phyloP scores from a whole-genome alignment of 331 rosid genomes.

The Erythrophleum ivorense region DNA sequence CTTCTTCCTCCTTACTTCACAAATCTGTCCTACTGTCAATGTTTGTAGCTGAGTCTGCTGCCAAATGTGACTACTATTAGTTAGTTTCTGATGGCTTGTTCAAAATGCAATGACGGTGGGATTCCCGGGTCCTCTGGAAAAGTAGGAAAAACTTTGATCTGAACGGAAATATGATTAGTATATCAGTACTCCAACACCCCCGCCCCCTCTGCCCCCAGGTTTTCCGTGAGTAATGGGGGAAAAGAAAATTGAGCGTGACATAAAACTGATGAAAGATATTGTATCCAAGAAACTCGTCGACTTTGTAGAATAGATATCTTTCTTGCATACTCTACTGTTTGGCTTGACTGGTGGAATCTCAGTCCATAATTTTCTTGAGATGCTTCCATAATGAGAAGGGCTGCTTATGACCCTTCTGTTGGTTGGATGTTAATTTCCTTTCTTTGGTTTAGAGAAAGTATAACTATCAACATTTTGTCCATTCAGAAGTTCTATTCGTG shows the following conservation, averaged over 20 bases:
- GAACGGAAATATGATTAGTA: conserved; percentile 29
- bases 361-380: neutral
- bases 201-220: conserved; percentile 1
- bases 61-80: neutral
- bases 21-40: neutral
- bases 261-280: conserved; percentile 12
- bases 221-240: conserved; percentile 10
- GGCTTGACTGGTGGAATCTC: neutral
- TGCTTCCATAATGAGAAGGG: neutral
- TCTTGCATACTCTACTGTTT: neutral
- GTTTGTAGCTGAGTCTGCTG: conserved; percentile 1
- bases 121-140: neutral
- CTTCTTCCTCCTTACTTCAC: conserved; percentile 18
- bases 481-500: too few species aligned
- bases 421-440: too few species aligned
- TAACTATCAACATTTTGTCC: too few species aligned
- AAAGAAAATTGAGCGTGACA: conserved; percentile 21
- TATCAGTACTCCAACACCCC: conserved; percentile 5
- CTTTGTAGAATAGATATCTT: conserved; percentile 4
- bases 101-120: neutral
- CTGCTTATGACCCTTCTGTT: too few species aligned
- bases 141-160: conserved; percentile 23
- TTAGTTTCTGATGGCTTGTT: neutral
- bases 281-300: conserved; percentile 25
- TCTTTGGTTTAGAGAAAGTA: too few species aligned